Base-by-base conservation (phyloP, 345 rosid species). In the Arabidopsis suecica region DNA sequence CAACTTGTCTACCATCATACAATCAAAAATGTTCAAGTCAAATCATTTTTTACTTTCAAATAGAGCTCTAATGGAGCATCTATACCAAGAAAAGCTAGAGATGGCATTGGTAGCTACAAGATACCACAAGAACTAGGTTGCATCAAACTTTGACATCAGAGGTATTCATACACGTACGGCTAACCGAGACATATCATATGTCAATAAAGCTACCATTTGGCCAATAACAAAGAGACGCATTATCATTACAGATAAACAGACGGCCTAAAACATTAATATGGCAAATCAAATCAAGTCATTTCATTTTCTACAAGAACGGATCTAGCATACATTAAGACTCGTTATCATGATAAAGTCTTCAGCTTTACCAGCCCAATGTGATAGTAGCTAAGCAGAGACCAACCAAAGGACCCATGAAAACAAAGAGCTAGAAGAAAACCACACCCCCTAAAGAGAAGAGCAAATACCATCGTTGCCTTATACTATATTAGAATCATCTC, bases 1-100 rank as follows among this genome's bases (percentile, higher is more conserved):
- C 82, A 93, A 74, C 90, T 90, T 95, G 67, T 83, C 99, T 95
- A 80, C 56, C 38, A 65, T 36, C 4, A 72, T 28, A 79, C 44
- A 71, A 63, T 69, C 40, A 82, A 72, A 68, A 81, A 61, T 32
- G 23, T 49, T 69, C 73, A 65, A 53, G 77, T 57, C 81, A 77
- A 75, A 47, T 47, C 50, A 61, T 7, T 5, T 51, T 59, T 28
- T 28, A 28, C 32, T 28, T 9, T 20, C 22, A 42, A 23, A 10
- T 13, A 60, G 20, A 16, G 25, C 65, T 20, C 18, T 9, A 64
- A 57, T 47, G 36, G 60, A 36, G 23, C 44, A 22, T 41, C 1
- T 30, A 28, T 13, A 62, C 23, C 25, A 32, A 32, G 25, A 36
- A 6, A 38, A 4, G 56, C 45, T 47, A 75, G 36, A 50, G 67